Evolutionary conservation across 192 early-diverging fungal genomes (phyloP).

Genomic region (Gigaspora rosea): DNA sequence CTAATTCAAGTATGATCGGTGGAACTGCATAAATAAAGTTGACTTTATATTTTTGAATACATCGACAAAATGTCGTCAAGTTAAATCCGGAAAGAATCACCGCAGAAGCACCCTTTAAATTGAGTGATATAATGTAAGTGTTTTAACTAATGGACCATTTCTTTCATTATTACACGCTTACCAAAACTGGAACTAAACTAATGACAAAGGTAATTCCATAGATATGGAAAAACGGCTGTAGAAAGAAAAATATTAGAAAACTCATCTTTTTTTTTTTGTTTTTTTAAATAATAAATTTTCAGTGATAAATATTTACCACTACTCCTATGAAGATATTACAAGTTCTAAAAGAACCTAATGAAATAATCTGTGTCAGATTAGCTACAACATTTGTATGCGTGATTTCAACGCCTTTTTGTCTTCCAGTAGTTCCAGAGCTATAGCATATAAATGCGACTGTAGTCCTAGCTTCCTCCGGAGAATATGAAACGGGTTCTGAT

Average conservation of each 20-base stretch:
- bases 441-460: constrained; percentile 67
- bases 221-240: too few relatives aligned
- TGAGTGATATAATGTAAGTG: constrained; percentile 41
- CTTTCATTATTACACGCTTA: background rate
- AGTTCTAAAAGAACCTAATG: constrained; percentile 33
- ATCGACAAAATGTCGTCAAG: constrained; percentile 50
- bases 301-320: constrained; percentile 22
- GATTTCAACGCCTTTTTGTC: constrained; percentile 84
- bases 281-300: too few relatives aligned
- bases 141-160: background rate
- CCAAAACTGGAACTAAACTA: constrained; percentile 35
- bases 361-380: constrained; percentile 62
- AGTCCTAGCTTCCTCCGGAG: constrained; percentile 33
- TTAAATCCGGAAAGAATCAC: constrained; percentile 69
- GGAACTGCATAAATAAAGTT: constrained; percentile 53
- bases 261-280: too few relatives aligned
- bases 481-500: constrained; percentile 29
- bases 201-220: too few relatives aligned
- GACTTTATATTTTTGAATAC: constrained; percentile 59
- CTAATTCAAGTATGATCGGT: constrained; percentile 66
- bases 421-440: constrained; percentile 65
- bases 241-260: too few relatives aligned
- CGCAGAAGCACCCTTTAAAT: constrained; percentile 45
- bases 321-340: constrained; percentile 50
- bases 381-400: constrained; percentile 83